Base-by-base conservation (phyloP, 352 stramenopile species). In the Globisporangium radiosum region DNA sequence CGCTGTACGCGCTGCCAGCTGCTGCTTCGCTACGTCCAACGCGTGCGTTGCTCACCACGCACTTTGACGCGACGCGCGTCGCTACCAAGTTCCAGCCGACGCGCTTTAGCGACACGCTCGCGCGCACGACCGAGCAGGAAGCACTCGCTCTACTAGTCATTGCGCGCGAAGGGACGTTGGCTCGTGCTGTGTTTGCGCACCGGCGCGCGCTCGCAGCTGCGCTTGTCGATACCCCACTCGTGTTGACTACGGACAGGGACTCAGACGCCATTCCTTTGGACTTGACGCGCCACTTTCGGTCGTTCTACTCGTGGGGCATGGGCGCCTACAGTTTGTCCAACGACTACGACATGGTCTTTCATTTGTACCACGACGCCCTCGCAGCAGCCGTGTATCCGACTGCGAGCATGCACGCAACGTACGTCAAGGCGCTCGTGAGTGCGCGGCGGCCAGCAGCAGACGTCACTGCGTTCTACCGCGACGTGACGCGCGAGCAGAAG, bases 241-340 rank as follows among this genome's bases (percentile, higher is more conserved):
- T 56, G 8, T 48, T 78, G 9, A 63, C 64, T 38, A 19, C 9
- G 57, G 19, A 68, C 38, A 69, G 57, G 43, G 73, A 76, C 13
- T 70, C 80, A 60, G 70, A 75, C 42, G 66, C 78, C 53, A 56
- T 58, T 13, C 43, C 54, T 6, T 62, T 87, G 48, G 70, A 72
- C 43, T 64, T 89, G 8, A 63, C 55, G 19, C 56, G 54, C 37
- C 73, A 85, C 39, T 61, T 87, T 48, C 77, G 80, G 13, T 81
- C 76, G 66, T 88, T 85, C 51, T 90, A 82, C 64, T 90, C 80
- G 60, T 90, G 69, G 69, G 71, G 73, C 7, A 81, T 82, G 64
- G 73, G 80, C 13, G 73, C 73, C 25, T 77, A 75, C 58, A 57
- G 57, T 1, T 38, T 67, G 36, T 59, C 64, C 15, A 62, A 63